phyloP scores from a whole-genome alignment of 164 flowering plant genomes.

The Stephania japonica region DNA sequence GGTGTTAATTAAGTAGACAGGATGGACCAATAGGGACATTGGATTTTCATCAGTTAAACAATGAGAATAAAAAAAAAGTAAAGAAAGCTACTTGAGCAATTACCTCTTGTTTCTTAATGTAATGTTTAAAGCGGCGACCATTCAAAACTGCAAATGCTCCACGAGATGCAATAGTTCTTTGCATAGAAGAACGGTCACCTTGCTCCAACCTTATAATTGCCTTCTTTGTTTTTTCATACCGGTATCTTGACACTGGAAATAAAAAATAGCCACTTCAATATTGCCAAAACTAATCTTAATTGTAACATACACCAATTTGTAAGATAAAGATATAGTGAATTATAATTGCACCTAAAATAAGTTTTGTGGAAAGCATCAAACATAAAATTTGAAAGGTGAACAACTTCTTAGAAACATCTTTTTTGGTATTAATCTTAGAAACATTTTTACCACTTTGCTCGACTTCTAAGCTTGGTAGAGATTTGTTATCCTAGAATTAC shows the following conservation, averaged over 20 bases:
- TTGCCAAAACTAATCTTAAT: neutral
- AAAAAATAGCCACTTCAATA: neutral
- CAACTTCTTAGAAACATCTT: neutral
- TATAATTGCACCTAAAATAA: neutral
- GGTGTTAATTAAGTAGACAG: neutral
- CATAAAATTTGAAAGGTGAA: neutral
- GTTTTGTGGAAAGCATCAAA: neutral
- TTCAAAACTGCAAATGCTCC: conserved; percentile 80
- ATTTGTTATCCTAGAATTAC: neutral
- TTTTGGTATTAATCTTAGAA: no score
- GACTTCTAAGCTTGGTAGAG: neutral
- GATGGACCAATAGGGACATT: neutral
- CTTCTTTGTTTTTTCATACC: conserved; percentile 44
- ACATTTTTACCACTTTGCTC: neutral
- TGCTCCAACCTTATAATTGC: conserved; percentile 74
- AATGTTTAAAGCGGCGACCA: conserved; percentile 73
- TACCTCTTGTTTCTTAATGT: conserved; percentile 80
- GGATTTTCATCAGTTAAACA: neutral
- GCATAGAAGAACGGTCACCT: conserved; percentile 53
- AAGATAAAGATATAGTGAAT: neutral
- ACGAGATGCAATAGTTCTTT: conserved; percentile 58
- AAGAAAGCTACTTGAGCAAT: neutral
- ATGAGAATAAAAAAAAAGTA: neutral
- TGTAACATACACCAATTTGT: neutral
- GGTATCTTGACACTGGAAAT: conserved; percentile 52